Conservation (phyloP, 164 flowering plant species). For the Stephania cephalantha region DNA sequence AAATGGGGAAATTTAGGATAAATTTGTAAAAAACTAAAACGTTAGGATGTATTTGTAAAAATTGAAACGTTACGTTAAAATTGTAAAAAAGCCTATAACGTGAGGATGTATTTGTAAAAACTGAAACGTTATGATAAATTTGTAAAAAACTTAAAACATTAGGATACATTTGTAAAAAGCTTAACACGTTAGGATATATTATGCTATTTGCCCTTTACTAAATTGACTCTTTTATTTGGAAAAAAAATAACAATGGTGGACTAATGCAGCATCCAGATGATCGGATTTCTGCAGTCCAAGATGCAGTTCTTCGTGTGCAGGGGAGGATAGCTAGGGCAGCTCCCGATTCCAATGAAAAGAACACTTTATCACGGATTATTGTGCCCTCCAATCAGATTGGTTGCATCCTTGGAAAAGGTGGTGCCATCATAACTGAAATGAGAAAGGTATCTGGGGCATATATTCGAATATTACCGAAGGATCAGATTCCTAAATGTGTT, state of each 20-base stretch:
- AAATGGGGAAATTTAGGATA: too few species aligned
- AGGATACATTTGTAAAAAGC: too few species aligned
- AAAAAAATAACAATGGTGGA: conserved; percentile 5
- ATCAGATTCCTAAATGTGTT: conserved; percentile 67
- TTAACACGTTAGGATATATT: too few species aligned
- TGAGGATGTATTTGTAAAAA: too few species aligned
- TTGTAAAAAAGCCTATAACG: too few species aligned
- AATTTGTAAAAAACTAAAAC: too few species aligned
- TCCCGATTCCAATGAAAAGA: conserved; percentile 58
- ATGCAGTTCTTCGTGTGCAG: conserved; percentile 86
- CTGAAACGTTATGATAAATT: too few species aligned
- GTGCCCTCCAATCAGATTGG: conserved; percentile 80
- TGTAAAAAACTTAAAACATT: too few species aligned
- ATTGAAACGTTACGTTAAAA: too few species aligned
- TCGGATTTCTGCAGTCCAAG: conserved; percentile 74
- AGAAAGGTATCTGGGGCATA: conserved; percentile 75
- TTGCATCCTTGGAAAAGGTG: conserved; percentile 92
- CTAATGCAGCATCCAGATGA: conserved; percentile 86
- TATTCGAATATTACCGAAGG: conserved; percentile 80
- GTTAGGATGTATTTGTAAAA: too few species aligned
- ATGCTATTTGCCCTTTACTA: too few species aligned
- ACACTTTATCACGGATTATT: conserved; percentile 49
- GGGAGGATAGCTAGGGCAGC: conserved; percentile 52
- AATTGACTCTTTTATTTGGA: neutral
- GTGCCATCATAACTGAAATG: conserved; percentile 82